These are phyloP conservation scores for Cryptosporidium andersoni DNA, from an alignment of 169 alveolate genomes.

Conservation along the genomic window DNA sequence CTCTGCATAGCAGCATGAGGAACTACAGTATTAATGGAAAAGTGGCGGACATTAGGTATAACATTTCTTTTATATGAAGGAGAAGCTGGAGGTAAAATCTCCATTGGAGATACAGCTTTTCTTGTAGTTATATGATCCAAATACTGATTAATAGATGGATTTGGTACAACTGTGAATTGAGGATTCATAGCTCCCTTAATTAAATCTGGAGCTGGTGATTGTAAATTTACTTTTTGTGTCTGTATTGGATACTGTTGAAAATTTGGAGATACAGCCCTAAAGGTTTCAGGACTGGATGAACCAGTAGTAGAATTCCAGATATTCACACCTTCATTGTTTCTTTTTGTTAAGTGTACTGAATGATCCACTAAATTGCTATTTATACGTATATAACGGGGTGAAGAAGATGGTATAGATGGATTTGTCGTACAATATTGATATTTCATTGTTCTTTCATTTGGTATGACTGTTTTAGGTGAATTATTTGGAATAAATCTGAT, in stretches of 20 bases:
- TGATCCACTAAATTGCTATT: slow-evolving; percentile 49
- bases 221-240: too few species aligned
- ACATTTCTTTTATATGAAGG: slow-evolving; percentile 63
- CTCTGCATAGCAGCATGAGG: slow-evolving; percentile 8
- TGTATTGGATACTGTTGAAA: background rate
- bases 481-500: too few species aligned
- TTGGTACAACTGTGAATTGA: slow-evolving; percentile 46
- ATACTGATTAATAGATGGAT: slow-evolving; percentile 49
- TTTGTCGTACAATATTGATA: too few species aligned
- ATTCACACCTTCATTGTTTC: slow-evolving; percentile 5
- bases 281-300: background rate
- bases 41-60: background rate
- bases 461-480: too few species aligned
- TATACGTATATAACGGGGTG: slow-evolving; percentile 53
- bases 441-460: too few species aligned
- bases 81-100: slow-evolving; percentile 40
- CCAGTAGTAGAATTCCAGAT: background rate
- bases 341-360: slow-evolving; percentile 17
- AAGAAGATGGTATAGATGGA: slow-evolving; percentile 3
- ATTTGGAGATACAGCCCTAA: slow-evolving; percentile 60
- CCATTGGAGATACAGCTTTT: slow-evolving; percentile 38
- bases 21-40: background rate
- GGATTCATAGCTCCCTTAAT: background rate
- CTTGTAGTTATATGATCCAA: slow-evolving; percentile 21
- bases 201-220: too few species aligned